Evolutionary conservation across 768 basidiomycete species (phyloP), one percentile per base, ranked within the genome.

Genomic region (Lactarius hengduanensis): DNA sequence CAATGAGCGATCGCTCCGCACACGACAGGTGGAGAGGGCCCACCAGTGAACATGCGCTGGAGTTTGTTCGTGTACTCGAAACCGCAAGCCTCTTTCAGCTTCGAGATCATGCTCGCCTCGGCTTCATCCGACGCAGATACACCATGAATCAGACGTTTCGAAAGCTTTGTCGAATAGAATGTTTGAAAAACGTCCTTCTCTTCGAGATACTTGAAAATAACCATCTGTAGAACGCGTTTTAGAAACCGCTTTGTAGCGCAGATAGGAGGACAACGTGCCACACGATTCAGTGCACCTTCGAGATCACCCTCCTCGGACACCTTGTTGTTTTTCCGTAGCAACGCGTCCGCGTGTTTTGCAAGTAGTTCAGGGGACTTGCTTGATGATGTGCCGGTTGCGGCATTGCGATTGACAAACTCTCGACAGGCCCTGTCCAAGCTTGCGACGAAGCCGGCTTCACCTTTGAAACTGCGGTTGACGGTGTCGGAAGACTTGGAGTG

Each of bases 111-210:
- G 76, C 90, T 95, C 30, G 92, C 89, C 75, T 99, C 96, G 59
- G 90, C 91, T 77, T 99, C 96, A 72, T 98, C 96, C 2, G 96
- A 98, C 8, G 93, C 92, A 13, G 94, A 98, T 3, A 91, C 87
- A 15, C 87, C 86, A 71, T 92, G 88, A 71, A 99, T 94, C 30
- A 99, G 86, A 67, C 96, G 94, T 75, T 92, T 92, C 41, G 92
- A 92, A 28, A 98, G 78, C 76, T 93, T 96, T 69, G 93, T 96
- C 18, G 90, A 91, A 79, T 99, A 98, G 83, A 96, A 98, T 20
- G 91, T 91, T 74, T 96, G 95, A 87, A 98, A 99, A 15, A 98
- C 93, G 71, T 99, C 96, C 80, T 97, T 97, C 82, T 98, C 96
- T 75, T 96, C 94, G 72, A 98, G 90, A 78, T 97, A 98, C 76